Conservation (phyloP, 306 rosid species). For the Glycyrrhiza uralensis region DNA sequence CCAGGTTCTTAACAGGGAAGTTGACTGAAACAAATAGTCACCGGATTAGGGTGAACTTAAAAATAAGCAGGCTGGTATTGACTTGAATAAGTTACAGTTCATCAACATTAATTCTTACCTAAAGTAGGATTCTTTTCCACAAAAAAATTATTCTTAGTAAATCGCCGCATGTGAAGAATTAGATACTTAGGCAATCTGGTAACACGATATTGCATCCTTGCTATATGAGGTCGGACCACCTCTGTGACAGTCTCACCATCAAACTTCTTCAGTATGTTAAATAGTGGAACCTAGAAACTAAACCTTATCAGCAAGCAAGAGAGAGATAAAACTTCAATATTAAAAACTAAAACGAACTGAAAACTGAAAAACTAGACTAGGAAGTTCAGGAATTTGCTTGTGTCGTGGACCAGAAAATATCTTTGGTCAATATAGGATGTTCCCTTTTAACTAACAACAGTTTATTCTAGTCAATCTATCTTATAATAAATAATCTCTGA, state of each 20-base stretch:
- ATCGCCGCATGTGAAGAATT: constrained; percentile 89
- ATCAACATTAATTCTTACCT: constrained; percentile 40
- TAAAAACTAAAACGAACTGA: background rate
- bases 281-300: constrained; percentile 78
- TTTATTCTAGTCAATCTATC: background rate
- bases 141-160: constrained; percentile 93
- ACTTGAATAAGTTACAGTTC: background rate
- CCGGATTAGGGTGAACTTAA: constrained; percentile 8
- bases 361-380: background rate
- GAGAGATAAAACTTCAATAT: background rate
- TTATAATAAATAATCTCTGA: too few species aligned
- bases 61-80: constrained; percentile 4
- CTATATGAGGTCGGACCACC: constrained; percentile 87
- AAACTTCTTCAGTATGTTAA: constrained; percentile 91
- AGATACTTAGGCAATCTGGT: constrained; percentile 80
- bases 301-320: constrained; percentile 19
- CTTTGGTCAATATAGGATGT: background rate
- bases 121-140: constrained; percentile 97
- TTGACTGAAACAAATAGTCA: constrained; percentile 53
- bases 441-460: background rate
- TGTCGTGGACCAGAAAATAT: background rate
- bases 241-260: constrained; percentile 93
- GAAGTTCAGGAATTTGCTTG: background rate
- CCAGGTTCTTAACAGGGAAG: constrained; percentile 96
- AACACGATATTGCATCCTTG: constrained; percentile 89